A percentile compares a stretch with the other conserved stretches of the same genome.
Conservation (phyloP, 1,139 yeast genomes). For the Diutina rugosa region DNA sequence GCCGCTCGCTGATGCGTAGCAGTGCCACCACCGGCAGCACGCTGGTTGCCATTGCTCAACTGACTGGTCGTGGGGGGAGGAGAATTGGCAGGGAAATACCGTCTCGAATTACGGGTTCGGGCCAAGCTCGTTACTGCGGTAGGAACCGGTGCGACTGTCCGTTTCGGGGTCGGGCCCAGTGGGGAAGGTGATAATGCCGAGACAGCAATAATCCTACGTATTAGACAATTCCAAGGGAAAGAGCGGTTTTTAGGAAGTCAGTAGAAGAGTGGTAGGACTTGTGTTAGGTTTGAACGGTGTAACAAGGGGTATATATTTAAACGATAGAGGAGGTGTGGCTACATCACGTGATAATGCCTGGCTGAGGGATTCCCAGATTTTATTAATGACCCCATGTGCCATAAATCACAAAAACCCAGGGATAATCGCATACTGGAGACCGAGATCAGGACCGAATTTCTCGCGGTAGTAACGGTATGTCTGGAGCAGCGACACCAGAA, state of each 20-base stretch:
- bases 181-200: neutral
- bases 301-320: too few relatives aligned
- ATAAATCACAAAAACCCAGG: neutral
- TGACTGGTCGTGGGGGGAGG: too few relatives aligned
- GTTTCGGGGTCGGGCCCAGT: neutral
- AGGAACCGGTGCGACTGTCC: neutral
- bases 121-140: neutral
- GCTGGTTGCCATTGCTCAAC: neutral
- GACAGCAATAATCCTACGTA: too few relatives aligned
- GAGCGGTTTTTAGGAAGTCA: too few relatives aligned
- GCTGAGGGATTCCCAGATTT: neutral
- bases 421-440: neutral
- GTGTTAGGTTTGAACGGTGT: too few relatives aligned
- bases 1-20: neutral
- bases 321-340: too few relatives aligned
- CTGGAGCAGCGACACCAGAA: neutral
- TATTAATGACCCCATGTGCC: neutral
- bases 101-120: neutral
- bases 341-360: neutral
- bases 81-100: too few relatives aligned
- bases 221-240: too few relatives aligned
- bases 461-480: neutral
- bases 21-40: neutral
- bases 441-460: neutral
- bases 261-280: too few relatives aligned